phyloP scores from a whole-genome alignment of 306 rosid species.

The Corylus heterophylla region DNA sequence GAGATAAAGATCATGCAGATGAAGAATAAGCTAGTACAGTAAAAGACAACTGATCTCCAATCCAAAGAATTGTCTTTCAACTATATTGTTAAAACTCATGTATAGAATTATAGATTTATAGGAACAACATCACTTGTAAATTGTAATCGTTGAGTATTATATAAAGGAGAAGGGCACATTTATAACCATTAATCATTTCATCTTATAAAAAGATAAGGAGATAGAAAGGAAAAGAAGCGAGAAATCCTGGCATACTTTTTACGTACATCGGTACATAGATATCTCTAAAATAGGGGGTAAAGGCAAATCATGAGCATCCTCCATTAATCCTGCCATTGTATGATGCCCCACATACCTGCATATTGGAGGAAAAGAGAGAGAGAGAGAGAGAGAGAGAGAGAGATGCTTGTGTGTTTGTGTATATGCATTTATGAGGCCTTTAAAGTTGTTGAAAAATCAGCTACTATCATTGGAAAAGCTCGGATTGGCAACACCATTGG shows the following conservation, averaged over 20 bases:
- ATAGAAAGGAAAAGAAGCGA: slow-evolving; percentile 13
- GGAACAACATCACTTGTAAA: no score
- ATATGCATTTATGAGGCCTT: slow-evolving; percentile 48
- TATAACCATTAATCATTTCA: no score
- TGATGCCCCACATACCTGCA: slow-evolving; percentile 32
- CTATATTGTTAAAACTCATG: no score
- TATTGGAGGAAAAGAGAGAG: slow-evolving; percentile 38
- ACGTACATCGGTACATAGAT: neutral
- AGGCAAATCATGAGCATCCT: slow-evolving; percentile 28
- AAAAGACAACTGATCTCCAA: no score
- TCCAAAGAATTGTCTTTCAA: no score
- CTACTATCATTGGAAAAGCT: slow-evolving; percentile 45
- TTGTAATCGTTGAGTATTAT: no score
- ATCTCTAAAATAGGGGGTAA: neutral
- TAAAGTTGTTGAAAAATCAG: slow-evolving; percentile 68
- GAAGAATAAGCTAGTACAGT: no score
- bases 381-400: slow-evolving; percentile 10
- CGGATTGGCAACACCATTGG: neutral
- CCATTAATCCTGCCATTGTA: slow-evolving; percentile 21
- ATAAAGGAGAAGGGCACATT: no score
- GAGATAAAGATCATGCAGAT: no score
- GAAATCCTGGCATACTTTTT: slow-evolving; percentile 4
- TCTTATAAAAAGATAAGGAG: slow-evolving; percentile 25
- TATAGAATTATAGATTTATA: no score
- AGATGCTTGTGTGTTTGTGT: slow-evolving; percentile 29